These are phyloP conservation scores for Ophiostoma populinum DNA, from an alignment of 2,329 filamentous ascomycete genomes.

Conservation along the genomic window DNA sequence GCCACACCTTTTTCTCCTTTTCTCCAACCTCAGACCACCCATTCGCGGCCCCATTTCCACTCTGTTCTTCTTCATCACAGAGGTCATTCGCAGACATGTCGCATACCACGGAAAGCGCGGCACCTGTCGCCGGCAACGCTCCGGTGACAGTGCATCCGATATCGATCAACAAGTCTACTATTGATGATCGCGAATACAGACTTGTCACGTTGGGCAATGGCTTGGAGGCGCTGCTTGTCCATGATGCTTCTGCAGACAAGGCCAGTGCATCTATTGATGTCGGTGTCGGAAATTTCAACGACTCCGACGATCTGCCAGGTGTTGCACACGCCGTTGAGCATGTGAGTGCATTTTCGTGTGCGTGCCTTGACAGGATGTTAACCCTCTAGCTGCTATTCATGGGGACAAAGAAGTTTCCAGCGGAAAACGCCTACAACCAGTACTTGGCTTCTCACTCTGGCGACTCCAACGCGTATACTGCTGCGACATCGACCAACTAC, in stretches of 20 bases:
- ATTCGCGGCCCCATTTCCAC: no score
- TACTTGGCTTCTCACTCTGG: conserved; percentile 84
- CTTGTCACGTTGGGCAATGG: conserved; percentile 74
- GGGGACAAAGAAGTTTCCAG: conserved; percentile 95
- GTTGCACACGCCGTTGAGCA: conserved; percentile 96
- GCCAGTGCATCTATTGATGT: conserved; percentile 90
- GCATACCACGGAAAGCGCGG: background rate
- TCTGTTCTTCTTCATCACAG: no score
- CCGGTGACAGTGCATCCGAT: conserved; percentile 36
- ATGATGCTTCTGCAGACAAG: conserved; percentile 91
- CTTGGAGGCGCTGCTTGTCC: conserved; percentile 79
- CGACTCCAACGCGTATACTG: conserved; percentile 88
- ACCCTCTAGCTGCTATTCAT: conserved; percentile 62
- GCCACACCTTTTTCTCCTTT: no score
- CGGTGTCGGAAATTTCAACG: conserved; percentile 89
- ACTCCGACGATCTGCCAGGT: conserved; percentile 76
- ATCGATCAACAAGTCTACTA: conserved; percentile 59
- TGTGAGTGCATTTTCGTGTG: conserved; percentile 27
- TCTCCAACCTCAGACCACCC: no score
- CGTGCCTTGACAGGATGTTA: conserved; percentile 3
- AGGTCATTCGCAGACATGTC: conserved; percentile 2
- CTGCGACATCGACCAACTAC: conserved; percentile 87
- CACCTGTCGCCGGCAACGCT: background rate
- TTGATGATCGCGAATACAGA: conserved; percentile 76
- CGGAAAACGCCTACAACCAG: conserved; percentile 89